phyloP scores from a whole-genome alignment of 2,329 filamentous ascomycete genomes.

The Penicillium olsonii region DNA sequence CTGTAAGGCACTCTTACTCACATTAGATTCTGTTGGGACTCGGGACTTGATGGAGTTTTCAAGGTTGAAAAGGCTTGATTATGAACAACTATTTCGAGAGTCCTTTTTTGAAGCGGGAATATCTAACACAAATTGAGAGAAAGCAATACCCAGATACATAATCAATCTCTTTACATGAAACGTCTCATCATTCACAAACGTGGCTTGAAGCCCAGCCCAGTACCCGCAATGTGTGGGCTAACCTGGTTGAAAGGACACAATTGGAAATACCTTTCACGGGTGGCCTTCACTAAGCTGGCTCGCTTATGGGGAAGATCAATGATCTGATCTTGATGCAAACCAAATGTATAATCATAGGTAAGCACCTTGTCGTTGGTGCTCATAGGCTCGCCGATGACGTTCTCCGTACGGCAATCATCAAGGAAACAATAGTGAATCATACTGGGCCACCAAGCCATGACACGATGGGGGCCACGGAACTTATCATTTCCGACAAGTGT shows the following conservation, averaged over 20 bases:
- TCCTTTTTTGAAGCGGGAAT: not conserved
- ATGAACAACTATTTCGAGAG: not conserved
- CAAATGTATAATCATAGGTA: slow-evolving; percentile 72
- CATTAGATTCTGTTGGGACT: too few relatives aligned
- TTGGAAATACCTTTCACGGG: slow-evolving; percentile 25
- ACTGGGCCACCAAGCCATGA: slow-evolving; percentile 59
- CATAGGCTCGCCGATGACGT: slow-evolving; percentile 66
- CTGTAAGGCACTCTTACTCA: too few relatives aligned
- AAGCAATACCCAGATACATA: not conserved
- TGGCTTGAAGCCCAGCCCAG: slow-evolving; percentile 16
- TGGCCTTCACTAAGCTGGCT: slow-evolving; percentile 38
- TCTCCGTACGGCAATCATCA: slow-evolving; percentile 57
- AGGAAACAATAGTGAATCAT: slow-evolving; percentile 61
- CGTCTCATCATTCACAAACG: slow-evolving; percentile 6
- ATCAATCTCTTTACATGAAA: not conserved
- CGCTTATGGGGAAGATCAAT: slow-evolving; percentile 72
- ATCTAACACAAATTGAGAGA: not conserved
- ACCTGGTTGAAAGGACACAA: slow-evolving; percentile 42
- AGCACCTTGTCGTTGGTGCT: slow-evolving; percentile 69
- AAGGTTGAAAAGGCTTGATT: too few relatives aligned
- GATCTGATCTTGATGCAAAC: slow-evolving; percentile 70
- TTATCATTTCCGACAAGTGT: slow-evolving; percentile 59
- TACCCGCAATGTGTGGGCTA: slow-evolving; percentile 16
- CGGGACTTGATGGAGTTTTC: too few relatives aligned
- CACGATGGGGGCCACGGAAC: slow-evolving; percentile 58